Percentiles rank a stretch among this genome's conserved stretches.
These are phyloP conservation scores for Lichtheimia corymbifera DNA, from an alignment of 371 early-diverging fungal genomes.

Conservation along the genomic window DNA sequence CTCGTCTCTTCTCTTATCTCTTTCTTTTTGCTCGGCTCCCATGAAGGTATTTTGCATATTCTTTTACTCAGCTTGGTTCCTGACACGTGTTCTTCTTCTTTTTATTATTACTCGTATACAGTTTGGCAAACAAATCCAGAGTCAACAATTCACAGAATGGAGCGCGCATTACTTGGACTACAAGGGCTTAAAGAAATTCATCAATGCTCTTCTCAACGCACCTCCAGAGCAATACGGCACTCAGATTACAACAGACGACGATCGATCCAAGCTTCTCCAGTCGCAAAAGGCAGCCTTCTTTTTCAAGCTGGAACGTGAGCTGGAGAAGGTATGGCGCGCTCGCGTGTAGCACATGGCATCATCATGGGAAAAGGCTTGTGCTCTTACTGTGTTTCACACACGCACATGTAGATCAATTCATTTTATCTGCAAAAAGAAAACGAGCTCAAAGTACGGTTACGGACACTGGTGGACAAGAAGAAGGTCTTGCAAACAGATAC, in stretches of 20 bases:
- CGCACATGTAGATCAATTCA: conserved; percentile 64
- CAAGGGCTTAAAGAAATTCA: conserved; percentile 95
- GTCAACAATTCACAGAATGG: conserved; percentile 91
- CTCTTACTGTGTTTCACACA: not conserved
- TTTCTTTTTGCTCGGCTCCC: not conserved
- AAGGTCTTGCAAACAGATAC: conserved; percentile 64
- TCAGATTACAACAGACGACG: conserved; percentile 53
- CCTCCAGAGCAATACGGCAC: conserved; percentile 35
- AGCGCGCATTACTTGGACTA: conserved; percentile 90
- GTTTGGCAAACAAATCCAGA: conserved; percentile 97
- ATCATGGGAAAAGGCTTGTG: not conserved
- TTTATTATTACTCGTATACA: conserved; percentile 24
- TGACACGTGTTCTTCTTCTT: no score
- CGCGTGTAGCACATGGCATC: not conserved
- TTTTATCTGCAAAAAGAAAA: conserved; percentile 83
- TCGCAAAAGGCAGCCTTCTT: conserved; percentile 83
- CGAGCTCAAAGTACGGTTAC: conserved; percentile 76
- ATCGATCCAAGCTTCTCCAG: conserved; percentile 57
- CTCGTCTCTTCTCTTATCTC: no score
- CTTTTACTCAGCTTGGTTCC: no score
- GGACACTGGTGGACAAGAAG: conserved; percentile 80
- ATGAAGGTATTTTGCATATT: conserved; percentile 5
- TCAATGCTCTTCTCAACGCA: conserved; percentile 66
- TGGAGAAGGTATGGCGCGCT: conserved; percentile 65
- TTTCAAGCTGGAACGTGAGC: conserved; percentile 80